Conservation (phyloP, 176 grass and related monocot species). For the Puya raimondii region DNA sequence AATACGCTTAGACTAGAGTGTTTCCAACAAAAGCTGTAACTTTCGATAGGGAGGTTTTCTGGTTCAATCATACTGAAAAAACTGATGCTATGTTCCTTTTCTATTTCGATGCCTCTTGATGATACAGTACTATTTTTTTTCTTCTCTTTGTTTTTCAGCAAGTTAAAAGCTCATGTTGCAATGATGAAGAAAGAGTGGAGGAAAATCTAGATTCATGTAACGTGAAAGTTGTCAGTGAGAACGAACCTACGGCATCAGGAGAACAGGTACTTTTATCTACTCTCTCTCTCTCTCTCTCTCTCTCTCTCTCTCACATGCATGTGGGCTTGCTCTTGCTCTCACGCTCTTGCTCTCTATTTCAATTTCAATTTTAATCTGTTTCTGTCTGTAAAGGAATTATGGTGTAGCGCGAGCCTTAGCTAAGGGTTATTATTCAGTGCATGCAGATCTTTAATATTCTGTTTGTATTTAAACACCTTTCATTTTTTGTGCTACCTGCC, state of each 20-base stretch:
- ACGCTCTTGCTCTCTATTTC: background rate
- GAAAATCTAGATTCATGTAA: slow-evolving; percentile 3
- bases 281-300: background rate
- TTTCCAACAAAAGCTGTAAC: no score
- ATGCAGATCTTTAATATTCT: no score
- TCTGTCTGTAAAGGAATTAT: background rate
- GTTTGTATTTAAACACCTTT: no score
- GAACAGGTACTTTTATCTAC: slow-evolving; percentile 15
- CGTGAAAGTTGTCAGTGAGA: background rate
- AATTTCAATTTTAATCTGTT: background rate
- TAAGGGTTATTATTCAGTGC: no score
- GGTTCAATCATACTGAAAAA: no score
- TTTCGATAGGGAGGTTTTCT: no score
- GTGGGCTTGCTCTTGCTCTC: background rate
- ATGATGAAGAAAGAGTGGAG: slow-evolving; percentile 7
- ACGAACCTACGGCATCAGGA: slow-evolving; percentile 20
- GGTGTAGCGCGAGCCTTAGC: background rate
- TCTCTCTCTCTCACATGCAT: background rate
- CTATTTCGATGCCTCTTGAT: slow-evolving; percentile 3
- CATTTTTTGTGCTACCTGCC: no score
- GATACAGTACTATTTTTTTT: slow-evolving; percentile 13
- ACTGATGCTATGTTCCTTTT: background rate
- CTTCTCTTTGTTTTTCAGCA: slow-evolving; percentile 16
- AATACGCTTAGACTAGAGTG: no score
- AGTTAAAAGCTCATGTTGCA: slow-evolving; percentile 15